Percentiles rank a stretch among this genome's conserved stretches.
Conservation (phyloP, 352 stramenopile genomes). For the Stephanocyclus meneghinianus region DNA sequence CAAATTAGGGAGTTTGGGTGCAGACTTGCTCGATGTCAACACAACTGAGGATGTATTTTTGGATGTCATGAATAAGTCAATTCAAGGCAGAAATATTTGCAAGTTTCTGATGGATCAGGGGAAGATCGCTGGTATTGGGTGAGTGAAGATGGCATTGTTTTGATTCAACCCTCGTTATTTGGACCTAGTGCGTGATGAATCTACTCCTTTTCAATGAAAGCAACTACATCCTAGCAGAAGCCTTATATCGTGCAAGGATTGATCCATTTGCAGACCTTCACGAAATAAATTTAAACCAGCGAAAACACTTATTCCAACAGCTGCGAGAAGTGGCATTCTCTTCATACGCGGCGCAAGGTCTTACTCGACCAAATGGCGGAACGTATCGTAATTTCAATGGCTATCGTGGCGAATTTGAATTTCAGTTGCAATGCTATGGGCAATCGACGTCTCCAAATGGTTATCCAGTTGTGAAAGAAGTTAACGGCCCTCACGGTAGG, state of each 20-base stretch:
- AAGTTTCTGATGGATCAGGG: conserved; percentile 84
- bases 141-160: background rate
- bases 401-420: conserved; percentile 63
- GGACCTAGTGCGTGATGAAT: background rate
- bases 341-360: conserved; percentile 67
- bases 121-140: conserved; percentile 68
- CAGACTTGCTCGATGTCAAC: conserved; percentile 67
- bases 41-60: conserved; percentile 65
- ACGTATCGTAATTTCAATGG: conserved; percentile 57
- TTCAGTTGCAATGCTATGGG: conserved; percentile 79
- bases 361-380: conserved; percentile 56
- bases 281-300: conserved; percentile 63
- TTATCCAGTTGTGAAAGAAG: conserved; percentile 61
- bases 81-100: conserved; percentile 69
- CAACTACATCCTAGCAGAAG: conserved; percentile 77
- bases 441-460: conserved; percentile 54
- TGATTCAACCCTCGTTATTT: background rate
- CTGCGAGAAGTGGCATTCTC: conserved; percentile 49
- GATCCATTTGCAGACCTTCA: conserved; percentile 75
- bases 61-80: conserved; percentile 48
- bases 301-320: conserved; percentile 59
- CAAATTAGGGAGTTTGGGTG: conserved; percentile 75
- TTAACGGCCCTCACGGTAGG: conserved; percentile 71
- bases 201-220: background rate
- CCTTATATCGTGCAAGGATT: conserved; percentile 66